Conservation (phyloP, 2,329 filamentous ascomycete species). For the Ophiostoma fasciatum region DNA sequence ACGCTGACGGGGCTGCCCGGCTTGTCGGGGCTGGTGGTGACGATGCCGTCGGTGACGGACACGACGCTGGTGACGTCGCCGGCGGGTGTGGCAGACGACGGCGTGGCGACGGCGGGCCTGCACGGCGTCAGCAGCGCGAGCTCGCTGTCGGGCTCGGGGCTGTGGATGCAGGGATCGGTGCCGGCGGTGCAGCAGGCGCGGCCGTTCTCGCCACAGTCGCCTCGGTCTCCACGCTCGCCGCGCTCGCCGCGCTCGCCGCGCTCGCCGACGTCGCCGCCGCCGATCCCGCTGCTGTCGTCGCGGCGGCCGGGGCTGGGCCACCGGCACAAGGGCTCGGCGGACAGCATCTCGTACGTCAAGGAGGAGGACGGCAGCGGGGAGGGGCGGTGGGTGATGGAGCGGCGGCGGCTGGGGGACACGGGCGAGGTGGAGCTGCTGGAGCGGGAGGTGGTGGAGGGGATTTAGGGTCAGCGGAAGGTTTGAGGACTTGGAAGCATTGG, state of each 20-base stretch:
- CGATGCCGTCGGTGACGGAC: neutral
- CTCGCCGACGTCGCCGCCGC: neutral
- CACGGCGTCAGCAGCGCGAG: slow-evolving; percentile 10
- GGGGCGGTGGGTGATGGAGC: slow-evolving; percentile 54
- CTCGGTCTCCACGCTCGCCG: neutral
- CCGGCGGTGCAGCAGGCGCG: neutral
- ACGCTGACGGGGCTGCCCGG: slow-evolving; percentile 25
- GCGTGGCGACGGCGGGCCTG: neutral
- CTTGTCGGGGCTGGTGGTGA: slow-evolving; percentile 1
- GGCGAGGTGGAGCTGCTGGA: slow-evolving; percentile 52
- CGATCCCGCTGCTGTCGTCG: slow-evolving; percentile 8
- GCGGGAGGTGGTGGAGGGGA: slow-evolving; percentile 46
- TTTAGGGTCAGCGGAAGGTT: slow-evolving; percentile 15
- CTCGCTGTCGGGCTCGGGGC: slow-evolving; percentile 14
- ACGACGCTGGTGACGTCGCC: neutral
- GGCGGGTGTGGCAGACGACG: neutral
- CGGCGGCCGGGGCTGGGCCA: slow-evolving; percentile 26
- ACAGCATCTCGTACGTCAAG: slow-evolving; percentile 54
- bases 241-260: neutral
- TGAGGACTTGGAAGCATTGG: too few species aligned
- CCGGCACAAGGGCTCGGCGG: slow-evolving; percentile 40
- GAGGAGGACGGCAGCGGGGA: slow-evolving; percentile 44
- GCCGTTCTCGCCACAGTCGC: neutral
- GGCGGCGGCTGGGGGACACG: slow-evolving; percentile 48
- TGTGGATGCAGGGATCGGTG: slow-evolving; percentile 15